A percentile compares a stretch with the other conserved stretches of the same genome.
Evolutionary conservation across 345 rosid species (phyloP).

Genomic region (Acer saccharum): DNA sequence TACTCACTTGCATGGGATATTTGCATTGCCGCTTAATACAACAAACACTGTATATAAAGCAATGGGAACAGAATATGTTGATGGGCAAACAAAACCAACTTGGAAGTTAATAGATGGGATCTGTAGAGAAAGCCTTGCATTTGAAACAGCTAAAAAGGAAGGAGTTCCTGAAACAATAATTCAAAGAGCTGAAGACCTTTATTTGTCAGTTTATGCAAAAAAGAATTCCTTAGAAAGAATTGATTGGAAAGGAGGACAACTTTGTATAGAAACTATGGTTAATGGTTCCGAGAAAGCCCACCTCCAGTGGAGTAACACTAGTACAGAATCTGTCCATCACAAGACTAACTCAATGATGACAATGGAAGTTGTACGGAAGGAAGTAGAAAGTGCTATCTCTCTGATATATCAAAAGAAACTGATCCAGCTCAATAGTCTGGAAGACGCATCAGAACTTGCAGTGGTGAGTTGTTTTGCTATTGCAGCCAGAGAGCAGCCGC

Average conservation of each 20-base stretch:
- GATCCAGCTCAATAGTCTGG: slow-evolving; percentile 46
- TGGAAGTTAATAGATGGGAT: slow-evolving; percentile 91
- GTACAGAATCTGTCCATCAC: slow-evolving; percentile 24
- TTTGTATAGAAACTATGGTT: slow-evolving; percentile 17
- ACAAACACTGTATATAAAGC: slow-evolving; percentile 67
- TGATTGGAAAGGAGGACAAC: slow-evolving; percentile 25
- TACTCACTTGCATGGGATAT: slow-evolving; percentile 93
- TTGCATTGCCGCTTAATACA: slow-evolving; percentile 65
- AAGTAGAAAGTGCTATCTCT: slow-evolving; percentile 46
- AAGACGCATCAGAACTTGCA: slow-evolving; percentile 32
- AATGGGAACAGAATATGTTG: slow-evolving; percentile 73
- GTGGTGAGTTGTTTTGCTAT: slow-evolving; percentile 50
- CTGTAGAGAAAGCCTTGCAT: slow-evolving; percentile 96
- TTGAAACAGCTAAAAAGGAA: slow-evolving; percentile 95
- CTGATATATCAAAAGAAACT: slow-evolving; percentile 59
- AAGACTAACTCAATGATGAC: slow-evolving; percentile 31
- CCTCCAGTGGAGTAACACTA: slow-evolving; percentile 22
- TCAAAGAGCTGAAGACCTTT: slow-evolving; percentile 85
- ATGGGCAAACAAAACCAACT: slow-evolving; percentile 82
- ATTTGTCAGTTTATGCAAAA: slow-evolving; percentile 41
- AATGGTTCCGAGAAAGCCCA: slow-evolving; percentile 27
- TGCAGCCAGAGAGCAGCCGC: slow-evolving; percentile 84
- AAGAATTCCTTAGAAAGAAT: slow-evolving; percentile 19
- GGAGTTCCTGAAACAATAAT: slow-evolving; percentile 77
- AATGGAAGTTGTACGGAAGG: slow-evolving; percentile 36